Evolutionary conservation across 192 early-diverging fungal species (phyloP).

Genomic region (Geranomyces variabilis): DNA sequence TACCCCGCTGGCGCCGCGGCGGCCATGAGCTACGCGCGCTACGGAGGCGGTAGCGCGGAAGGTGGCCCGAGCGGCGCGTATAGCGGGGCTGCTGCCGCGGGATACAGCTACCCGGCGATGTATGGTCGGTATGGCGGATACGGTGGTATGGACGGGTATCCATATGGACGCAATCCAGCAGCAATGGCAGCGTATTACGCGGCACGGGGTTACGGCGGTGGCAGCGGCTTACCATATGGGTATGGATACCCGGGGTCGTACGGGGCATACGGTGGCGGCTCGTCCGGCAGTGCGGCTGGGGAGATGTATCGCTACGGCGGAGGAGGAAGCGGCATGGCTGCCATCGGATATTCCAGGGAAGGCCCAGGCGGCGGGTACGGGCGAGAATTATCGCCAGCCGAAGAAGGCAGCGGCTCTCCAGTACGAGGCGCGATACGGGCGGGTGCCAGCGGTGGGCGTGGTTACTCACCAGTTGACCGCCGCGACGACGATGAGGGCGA

Average conservation of each 20-base stretch:
- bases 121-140: conserved; percentile 42
- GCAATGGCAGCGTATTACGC: conserved; percentile 27
- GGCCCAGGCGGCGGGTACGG: conserved; percentile 3
- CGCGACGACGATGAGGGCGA: conserved; percentile 35
- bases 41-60: conserved; percentile 24
- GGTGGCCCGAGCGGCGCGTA: conserved; percentile 34
- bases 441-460: conserved; percentile 27
- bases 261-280: neutral
- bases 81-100: conserved; percentile 27
- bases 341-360: conserved; percentile 4
- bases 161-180: conserved; percentile 5
- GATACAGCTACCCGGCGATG: conserved; percentile 37
- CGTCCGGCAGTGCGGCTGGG: too few species aligned
- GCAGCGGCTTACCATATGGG: conserved; percentile 19
- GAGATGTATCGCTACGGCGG: conserved; percentile 14
- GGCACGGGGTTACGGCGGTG: conserved; percentile 6
- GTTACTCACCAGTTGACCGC: conserved; percentile 32
- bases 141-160: conserved; percentile 15
- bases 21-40: conserved; percentile 36
- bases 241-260: conserved; percentile 12
- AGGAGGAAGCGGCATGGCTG: conserved; percentile 16
- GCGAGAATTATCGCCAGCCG: neutral
- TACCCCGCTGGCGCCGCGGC: conserved; percentile 25
- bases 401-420: conserved; percentile 14
- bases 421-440: conserved; percentile 21